Conservation (phyloP, 75 land plant genomes). For the Pinus tabuliformis region DNA sequence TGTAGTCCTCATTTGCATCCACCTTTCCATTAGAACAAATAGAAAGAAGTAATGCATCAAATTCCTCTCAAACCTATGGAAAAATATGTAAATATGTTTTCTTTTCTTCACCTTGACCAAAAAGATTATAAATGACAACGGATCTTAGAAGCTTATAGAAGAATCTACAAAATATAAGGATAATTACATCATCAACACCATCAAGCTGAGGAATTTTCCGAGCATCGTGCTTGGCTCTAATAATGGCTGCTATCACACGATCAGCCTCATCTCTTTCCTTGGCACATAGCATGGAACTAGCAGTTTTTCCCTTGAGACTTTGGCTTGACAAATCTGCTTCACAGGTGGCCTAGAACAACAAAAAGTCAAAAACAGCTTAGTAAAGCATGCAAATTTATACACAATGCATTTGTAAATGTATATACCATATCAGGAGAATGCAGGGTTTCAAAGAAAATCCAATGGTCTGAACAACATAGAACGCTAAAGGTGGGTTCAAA, state of each 20-base stretch:
- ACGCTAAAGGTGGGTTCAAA: too few relatives aligned
- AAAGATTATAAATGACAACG: background rate
- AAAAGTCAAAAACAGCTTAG: background rate
- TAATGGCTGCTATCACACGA: conserved; percentile 8
- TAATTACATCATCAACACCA: conserved; percentile 75
- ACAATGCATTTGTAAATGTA: too few relatives aligned
- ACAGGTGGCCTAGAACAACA: conserved; percentile 3
- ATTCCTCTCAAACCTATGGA: background rate
- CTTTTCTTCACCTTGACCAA: background rate
- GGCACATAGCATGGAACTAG: background rate
- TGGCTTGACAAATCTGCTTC: conserved; percentile 1
- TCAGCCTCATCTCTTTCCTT: conserved; percentile 12
- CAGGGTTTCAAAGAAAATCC: too few relatives aligned
- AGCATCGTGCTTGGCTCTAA: conserved; percentile 13
- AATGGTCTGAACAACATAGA: too few relatives aligned
- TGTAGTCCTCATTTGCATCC: conserved; percentile 87
- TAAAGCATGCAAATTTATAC: background rate
- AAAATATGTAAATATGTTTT: background rate
- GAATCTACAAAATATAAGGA: background rate
- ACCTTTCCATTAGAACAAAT: conserved; percentile 60
- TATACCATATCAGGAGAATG: too few relatives aligned
- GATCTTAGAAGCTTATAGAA: background rate
- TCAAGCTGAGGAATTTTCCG: conserved; percentile 66
- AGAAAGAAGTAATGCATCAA: conserved; percentile 10
- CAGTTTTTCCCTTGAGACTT: conserved; percentile 9